Conservation (phyloP, 2,329 filamentous ascomycete genomes). For the Hyphodiscus sp. region DNA sequence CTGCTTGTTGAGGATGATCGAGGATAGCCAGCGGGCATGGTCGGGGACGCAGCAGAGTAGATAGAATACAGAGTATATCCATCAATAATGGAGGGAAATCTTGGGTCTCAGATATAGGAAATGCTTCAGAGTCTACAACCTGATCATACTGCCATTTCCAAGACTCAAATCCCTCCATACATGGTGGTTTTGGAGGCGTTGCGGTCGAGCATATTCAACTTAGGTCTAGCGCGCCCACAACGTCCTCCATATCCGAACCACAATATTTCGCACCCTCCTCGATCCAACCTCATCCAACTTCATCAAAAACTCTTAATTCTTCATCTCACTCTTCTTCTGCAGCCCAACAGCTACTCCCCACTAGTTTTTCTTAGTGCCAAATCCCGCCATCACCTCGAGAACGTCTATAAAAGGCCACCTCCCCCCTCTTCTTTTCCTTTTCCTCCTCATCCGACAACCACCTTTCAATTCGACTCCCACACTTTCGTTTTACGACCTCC, state of each 20-base stretch:
- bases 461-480: not conserved
- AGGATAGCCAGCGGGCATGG: not conserved
- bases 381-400: not conserved
- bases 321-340: too few species aligned
- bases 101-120: not conserved
- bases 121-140: not conserved
- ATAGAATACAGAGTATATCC: not conserved
- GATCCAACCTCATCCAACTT: too few species aligned
- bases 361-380: too few species aligned
- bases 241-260: too few species aligned
- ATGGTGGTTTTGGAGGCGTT: not conserved
- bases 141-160: not conserved
- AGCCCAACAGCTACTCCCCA: too few species aligned
- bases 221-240: too few species aligned
- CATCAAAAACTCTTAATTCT: too few species aligned
- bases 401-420: not conserved
- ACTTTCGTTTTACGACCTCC: constrained; percentile 5
- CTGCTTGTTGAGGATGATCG: not conserved
- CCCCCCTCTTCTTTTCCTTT: not conserved
- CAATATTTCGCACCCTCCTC: too few species aligned
- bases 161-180: not conserved
- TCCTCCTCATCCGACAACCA: not conserved
- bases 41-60: not conserved
- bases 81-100: not conserved
- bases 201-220: too few species aligned